Percentiles rank a stretch among this genome's conserved stretches.
These are phyloP conservation scores for Myxozyma geophila DNA, from an alignment of 805 yeast genomes.

Conservation along the genomic window DNA sequence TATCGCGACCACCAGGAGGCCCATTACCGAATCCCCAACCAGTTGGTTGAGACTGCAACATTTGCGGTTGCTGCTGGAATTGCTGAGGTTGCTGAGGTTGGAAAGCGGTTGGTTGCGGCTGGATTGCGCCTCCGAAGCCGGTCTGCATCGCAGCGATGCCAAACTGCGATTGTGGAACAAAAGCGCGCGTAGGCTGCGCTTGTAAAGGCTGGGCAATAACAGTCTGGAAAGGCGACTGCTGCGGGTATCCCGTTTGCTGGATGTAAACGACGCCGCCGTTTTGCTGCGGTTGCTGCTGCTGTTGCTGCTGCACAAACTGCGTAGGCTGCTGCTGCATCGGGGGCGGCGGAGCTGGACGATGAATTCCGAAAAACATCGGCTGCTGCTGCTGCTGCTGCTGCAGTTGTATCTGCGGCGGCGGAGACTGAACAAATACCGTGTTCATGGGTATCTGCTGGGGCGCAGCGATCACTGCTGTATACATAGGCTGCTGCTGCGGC, in stretches of 20 bases:
- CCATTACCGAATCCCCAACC: constrained; percentile 38
- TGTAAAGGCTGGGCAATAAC: constrained; percentile 47
- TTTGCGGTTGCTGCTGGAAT: background rate
- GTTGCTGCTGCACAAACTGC: constrained; percentile 11
- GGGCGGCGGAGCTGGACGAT: constrained; percentile 33
- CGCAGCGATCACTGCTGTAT: background rate
- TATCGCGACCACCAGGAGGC: constrained; percentile 17
- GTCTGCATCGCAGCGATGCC: constrained; percentile 35
- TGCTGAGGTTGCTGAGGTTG: constrained; percentile 4
- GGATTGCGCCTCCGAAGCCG: constrained; percentile 29
- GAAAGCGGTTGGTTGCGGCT: constrained; percentile 17
- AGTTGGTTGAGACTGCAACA: constrained; percentile 36
- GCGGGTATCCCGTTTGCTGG: constrained; percentile 25
- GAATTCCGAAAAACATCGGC: constrained; percentile 26
- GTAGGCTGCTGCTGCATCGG: constrained; percentile 11
- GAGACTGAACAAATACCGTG: constrained; percentile 14
- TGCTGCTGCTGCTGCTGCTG: constrained; percentile 28
- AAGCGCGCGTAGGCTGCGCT: constrained; percentile 31
- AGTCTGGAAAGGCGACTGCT: constrained; percentile 15
- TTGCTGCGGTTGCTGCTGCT: constrained; percentile 7
- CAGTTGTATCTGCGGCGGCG: background rate
- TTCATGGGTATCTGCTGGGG: constrained; percentile 17
- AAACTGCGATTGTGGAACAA: constrained; percentile 33
- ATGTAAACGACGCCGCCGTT: background rate
- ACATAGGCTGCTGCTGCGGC: constrained; percentile 6